Percentiles rank a stretch among this genome's conserved stretches.
Evolutionary conservation across 768 basidiomycete species (phyloP).

Genomic region (Tephrocybe sp.): DNA sequence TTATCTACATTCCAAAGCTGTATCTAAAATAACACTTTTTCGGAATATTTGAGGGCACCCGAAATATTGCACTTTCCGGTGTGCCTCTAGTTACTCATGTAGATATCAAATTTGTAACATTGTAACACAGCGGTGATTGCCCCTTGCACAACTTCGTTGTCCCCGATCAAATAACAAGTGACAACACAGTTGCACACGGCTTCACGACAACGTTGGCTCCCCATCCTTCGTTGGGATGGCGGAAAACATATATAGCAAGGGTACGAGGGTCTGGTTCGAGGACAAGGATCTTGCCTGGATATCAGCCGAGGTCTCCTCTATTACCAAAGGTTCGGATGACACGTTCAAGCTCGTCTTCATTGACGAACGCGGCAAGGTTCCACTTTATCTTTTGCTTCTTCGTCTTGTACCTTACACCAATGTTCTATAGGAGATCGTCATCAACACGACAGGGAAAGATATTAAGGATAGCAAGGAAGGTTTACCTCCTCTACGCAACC

Average conservation of each 20-base stretch:
- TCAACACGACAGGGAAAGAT: constrained; percentile 77
- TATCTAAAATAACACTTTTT: too few species aligned
- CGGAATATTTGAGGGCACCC: too few species aligned
- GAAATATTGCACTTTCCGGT: too few species aligned
- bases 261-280: constrained; percentile 88
- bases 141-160: too few species aligned
- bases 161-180: constrained; percentile 7
- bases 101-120: too few species aligned
- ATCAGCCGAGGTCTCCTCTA: constrained; percentile 76
- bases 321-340: constrained; percentile 65
- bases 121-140: too few species aligned
- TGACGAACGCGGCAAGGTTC: constrained; percentile 91
- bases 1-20: too few species aligned
- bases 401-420: constrained; percentile 8
- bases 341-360: constrained; percentile 79
- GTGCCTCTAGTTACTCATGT: too few species aligned
- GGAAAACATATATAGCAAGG: constrained; percentile 90
- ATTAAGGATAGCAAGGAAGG: constrained; percentile 77
- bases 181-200: constrained; percentile 17
- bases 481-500: constrained; percentile 93
- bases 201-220: constrained; percentile 12
- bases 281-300: constrained; percentile 96
- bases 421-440: constrained; percentile 60
- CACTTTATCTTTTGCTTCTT: constrained; percentile 19
- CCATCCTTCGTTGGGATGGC: constrained; percentile 51